These are phyloP conservation scores for Apiospora arundinis DNA, from an alignment of 2,329 filamentous ascomycete genomes.

Conservation along the genomic window DNA sequence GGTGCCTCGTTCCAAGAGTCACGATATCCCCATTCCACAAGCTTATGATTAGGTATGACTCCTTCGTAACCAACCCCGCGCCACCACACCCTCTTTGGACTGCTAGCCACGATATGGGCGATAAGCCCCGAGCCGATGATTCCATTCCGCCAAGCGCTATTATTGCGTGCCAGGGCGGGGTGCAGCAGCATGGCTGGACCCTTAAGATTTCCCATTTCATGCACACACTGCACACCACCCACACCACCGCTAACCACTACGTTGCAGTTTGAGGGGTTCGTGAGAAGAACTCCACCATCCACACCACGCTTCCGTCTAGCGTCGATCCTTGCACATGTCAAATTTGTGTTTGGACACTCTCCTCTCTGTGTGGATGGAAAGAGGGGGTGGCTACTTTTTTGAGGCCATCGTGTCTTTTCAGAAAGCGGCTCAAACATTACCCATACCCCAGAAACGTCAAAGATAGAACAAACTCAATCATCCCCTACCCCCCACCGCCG, in stretches of 20 bases:
- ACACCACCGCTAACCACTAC: background rate
- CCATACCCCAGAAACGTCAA: constrained; percentile 3
- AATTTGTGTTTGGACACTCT: background rate
- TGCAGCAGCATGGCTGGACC: constrained; percentile 8
- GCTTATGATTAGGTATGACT: background rate
- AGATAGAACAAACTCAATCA: constrained; percentile 1
- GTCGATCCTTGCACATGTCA: constrained; percentile 15
- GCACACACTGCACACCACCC: background rate
- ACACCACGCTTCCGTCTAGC: background rate
- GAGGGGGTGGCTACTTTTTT: background rate
- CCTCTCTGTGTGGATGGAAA: background rate
- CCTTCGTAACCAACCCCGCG: background rate
- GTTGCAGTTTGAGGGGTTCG: constrained; percentile 11
- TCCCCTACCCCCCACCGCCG: background rate
- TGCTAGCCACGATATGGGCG: background rate
- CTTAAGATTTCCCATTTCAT: background rate
- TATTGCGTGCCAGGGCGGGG: constrained; percentile 11
- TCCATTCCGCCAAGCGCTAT: background rate
- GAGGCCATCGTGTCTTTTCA: constrained; percentile 14
- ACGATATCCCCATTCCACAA: background rate
- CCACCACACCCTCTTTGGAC: constrained; percentile 12
- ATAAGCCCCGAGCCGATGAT: constrained; percentile 3
- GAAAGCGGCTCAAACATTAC: background rate
- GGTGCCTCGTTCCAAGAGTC: background rate
- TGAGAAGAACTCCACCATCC: background rate